Conservation (phyloP, 306 rosid species). For the Hippophae rhamnoides region DNA sequence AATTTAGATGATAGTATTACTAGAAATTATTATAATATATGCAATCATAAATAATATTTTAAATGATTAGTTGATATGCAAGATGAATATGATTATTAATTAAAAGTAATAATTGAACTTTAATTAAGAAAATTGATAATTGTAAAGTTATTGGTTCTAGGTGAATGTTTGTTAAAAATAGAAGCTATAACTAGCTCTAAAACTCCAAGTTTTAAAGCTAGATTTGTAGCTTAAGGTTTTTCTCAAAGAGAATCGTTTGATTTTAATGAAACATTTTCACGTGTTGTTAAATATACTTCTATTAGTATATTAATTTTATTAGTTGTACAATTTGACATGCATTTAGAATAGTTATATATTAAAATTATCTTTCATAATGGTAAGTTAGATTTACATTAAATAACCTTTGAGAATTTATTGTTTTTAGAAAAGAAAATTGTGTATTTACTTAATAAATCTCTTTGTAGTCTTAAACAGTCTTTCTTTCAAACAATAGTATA, state of each 20-base stretch:
- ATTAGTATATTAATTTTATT: neutral
- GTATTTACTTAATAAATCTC: neutral
- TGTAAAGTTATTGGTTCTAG: neutral
- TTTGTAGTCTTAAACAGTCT: neutral
- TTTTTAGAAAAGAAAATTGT: neutral
- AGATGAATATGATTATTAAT: neutral
- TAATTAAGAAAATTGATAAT: neutral
- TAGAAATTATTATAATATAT: too few relatives aligned
- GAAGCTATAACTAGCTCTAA: neutral
- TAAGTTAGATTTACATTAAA: neutral
- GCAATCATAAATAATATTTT: too few relatives aligned
- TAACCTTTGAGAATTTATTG: neutral
- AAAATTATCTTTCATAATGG: too few relatives aligned
- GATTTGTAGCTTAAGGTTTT: neutral
- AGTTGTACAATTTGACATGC: neutral
- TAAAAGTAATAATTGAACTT: neutral
- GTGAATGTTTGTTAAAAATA: neutral
- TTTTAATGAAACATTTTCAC: neutral
- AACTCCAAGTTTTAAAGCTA: neutral
- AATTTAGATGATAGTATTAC: too few relatives aligned
- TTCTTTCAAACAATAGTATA: neutral
- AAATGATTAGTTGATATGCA: neutral
- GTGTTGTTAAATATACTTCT: neutral
- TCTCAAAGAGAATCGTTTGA: neutral
- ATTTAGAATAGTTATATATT: neutral